Conservation (phyloP, 371 early-diverging fungal species). For the Mortierella sp. region DNA sequence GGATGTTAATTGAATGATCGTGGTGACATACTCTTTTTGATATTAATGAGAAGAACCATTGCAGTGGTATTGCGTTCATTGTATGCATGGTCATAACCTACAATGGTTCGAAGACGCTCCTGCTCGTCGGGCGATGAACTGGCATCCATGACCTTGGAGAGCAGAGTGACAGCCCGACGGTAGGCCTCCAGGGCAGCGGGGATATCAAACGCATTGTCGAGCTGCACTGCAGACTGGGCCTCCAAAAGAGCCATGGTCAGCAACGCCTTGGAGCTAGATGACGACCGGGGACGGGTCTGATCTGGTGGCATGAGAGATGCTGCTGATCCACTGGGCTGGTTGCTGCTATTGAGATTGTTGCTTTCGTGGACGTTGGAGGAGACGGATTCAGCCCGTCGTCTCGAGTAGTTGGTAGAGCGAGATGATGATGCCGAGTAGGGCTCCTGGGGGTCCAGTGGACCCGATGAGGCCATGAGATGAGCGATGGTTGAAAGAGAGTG, state of each 20-base stretch:
- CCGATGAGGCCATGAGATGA: constrained; percentile 26
- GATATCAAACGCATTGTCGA: constrained; percentile 48
- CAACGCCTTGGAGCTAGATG: constrained; percentile 47
- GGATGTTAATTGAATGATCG: background rate
- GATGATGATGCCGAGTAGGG: constrained; percentile 25
- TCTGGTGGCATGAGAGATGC: constrained; percentile 28
- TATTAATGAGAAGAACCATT: background rate
- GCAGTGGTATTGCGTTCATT: background rate
- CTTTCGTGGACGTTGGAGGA: constrained; percentile 27
- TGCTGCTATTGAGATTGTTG: background rate
- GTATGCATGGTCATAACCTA: constrained; percentile 17
- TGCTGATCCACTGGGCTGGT: constrained; percentile 24
- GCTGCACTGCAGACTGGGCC: constrained; percentile 53
- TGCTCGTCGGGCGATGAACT: constrained; percentile 47
- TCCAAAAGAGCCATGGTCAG: constrained; percentile 49
- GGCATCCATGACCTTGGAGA: constrained; percentile 46
- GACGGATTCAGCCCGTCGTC: constrained; percentile 31
- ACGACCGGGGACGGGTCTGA: constrained; percentile 38
- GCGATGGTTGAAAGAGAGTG: background rate
- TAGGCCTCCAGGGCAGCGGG: constrained; percentile 41
- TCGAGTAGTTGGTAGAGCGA: constrained; percentile 10
- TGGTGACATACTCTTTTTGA: background rate
- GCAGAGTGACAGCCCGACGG: constrained; percentile 32
- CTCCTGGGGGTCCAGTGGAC: constrained; percentile 22
- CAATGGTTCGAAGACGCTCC: constrained; percentile 47